Conservation (phyloP, 192 early-diverging fungal genomes). For the Geosiphon pyriformis region DNA sequence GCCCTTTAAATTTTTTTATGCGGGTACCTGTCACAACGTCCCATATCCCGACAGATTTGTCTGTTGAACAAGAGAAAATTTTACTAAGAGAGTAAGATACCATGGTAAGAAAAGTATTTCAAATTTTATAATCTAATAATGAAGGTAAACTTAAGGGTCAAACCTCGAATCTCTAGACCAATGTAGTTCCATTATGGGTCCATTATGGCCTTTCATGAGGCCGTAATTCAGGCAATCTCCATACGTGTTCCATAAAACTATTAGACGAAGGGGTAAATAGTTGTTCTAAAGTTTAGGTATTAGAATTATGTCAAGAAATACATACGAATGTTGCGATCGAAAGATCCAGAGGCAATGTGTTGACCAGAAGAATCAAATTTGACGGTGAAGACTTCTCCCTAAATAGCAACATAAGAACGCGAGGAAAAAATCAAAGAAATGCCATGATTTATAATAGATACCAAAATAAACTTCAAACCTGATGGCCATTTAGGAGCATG, state of each 20-base stretch:
- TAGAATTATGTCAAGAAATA: constrained; percentile 4
- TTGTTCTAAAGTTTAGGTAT: neutral
- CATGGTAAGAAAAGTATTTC: neutral
- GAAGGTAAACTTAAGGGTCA: neutral
- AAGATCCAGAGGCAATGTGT: constrained; percentile 74
- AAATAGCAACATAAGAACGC: constrained; percentile 28
- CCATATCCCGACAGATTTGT: constrained; percentile 75
- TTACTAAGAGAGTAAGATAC: constrained; percentile 36
- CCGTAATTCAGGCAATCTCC: constrained; percentile 89
- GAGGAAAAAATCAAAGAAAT: constrained; percentile 16
- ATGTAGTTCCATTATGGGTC: constrained; percentile 79
- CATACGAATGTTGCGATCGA: constrained; percentile 80
- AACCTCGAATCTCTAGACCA: constrained; percentile 83
- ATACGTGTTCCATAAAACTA: constrained; percentile 90
- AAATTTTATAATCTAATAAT: neutral
- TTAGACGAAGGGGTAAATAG: neutral
- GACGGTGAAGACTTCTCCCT: constrained; percentile 76
- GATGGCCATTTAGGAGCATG: constrained; percentile 80
- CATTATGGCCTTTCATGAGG: constrained; percentile 79
- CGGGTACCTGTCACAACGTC: constrained; percentile 80
- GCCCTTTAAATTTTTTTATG: constrained; percentile 73
- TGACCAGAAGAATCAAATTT: constrained; percentile 83
- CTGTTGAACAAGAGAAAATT: constrained; percentile 79
- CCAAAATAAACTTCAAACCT: constrained; percentile 30
- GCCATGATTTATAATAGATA: constrained; percentile 2